Percentiles rank a stretch among this genome's conserved stretches.
phyloP scores from a whole-genome alignment of 768 basidiomycete genomes.

The Rhodotorula toruloides region DNA sequence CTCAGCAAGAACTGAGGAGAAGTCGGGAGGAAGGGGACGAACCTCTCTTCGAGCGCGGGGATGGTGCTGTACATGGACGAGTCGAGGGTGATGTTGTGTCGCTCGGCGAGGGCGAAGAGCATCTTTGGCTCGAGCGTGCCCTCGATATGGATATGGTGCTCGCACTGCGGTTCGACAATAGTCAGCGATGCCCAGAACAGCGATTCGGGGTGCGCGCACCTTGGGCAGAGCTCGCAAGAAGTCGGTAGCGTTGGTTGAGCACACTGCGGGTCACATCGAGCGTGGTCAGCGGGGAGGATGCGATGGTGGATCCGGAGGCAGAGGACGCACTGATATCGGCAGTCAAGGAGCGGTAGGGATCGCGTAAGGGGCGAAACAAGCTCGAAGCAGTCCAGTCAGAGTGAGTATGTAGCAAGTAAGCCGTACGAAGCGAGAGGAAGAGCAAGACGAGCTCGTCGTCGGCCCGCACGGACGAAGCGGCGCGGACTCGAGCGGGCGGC shows the following conservation, averaged over 20 bases:
- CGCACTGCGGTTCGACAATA: slow-evolving; percentile 16
- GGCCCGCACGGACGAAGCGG: too few species aligned
- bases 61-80: slow-evolving; percentile 20
- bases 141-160: slow-evolving; percentile 43
- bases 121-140: slow-evolving; percentile 36
- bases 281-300: too few species aligned
- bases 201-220: not conserved
- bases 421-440: too few species aligned
- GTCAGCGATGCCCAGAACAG: not conserved
- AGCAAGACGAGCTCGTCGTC: too few species aligned
- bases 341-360: too few species aligned
- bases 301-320: too few species aligned
- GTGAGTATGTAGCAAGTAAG: too few species aligned
- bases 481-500: too few species aligned
- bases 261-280: too few species aligned
- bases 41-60: slow-evolving; percentile 29
- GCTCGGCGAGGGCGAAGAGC: slow-evolving; percentile 35
- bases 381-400: too few species aligned
- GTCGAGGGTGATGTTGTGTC: slow-evolving; percentile 31
- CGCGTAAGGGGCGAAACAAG: too few species aligned
- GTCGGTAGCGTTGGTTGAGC: slow-evolving; percentile 1
- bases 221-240: slow-evolving; percentile 34
- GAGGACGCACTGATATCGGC: too few species aligned
- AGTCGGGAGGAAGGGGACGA: not conserved
- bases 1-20: not conserved